Base-by-base conservation (phyloP, 164 flowering plant species). In the Nymphaea thermarum region DNA sequence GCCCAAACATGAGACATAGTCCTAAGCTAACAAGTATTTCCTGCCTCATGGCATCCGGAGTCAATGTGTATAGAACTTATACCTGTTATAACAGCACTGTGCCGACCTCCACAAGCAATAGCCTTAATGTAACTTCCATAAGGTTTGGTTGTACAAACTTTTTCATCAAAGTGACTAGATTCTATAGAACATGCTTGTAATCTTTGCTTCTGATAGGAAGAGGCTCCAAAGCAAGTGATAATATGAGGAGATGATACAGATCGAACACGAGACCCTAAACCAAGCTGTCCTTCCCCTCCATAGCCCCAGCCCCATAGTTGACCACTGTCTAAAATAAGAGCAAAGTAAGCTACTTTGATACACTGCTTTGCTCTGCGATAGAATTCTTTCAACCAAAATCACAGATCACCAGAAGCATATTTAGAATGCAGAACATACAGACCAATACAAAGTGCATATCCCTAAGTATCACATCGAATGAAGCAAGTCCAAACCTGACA, bases 241-340 rank as follows among this genome's bases (percentile, higher is more conserved):
- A 79, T 96, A 79, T 90, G 99, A 70, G 99, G 99, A 73, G 97
- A 89, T 64, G 98, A 89, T 66, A 92, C 99, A 91, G 87, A 82
- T 4, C 91, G 87, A 68, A 90, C 86, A 43, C 96, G 86, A 62
- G 98, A 87, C 42, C 99, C 99, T 80, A 90, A 75, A 62, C 99
- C 99, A 64, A 95, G 86, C 80, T 95, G 99, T 43, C 99, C 99
- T 74, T 95, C 99, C 25, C 99, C 99, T 71, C 99, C 99, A 81
- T 95, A 95, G 68, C 98, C 99, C 99, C 98, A 95, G 77, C 99
- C 99, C 99, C 99, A 95, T 76, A 95, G 96, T 76, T 95, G 96
- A 74, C 99, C 99, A 44, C 85, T 63, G 86, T 95, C 99, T 95
- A 90, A 75, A 85, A 82, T 77, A 73, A 78, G 43, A 70, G 68